These are phyloP conservation scores for Irpex rosettiformis DNA, from an alignment of 1,284 basidiomycete species.

Conservation along the genomic window DNA sequence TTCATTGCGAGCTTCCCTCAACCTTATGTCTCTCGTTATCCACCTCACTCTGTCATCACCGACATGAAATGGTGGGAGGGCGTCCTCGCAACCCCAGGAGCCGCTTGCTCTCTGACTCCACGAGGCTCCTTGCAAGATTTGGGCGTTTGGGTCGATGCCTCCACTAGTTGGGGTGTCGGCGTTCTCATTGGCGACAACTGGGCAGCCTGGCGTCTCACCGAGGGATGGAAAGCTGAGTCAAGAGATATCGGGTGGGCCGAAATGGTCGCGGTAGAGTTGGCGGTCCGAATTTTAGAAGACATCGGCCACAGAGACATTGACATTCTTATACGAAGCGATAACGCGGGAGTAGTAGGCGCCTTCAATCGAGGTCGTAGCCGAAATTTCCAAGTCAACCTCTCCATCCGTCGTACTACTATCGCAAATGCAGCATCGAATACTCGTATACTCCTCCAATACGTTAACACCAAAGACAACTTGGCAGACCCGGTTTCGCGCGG, in stretches of 20 bases:
- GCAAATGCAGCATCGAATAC: conserved; percentile 24
- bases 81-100: conserved; percentile 6
- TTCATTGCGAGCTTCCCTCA: conserved; percentile 2
- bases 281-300: too few species aligned
- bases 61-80: conserved; percentile 33
- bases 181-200: conserved; percentile 28
- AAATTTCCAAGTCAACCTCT: too few species aligned
- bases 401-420: conserved; percentile 6
- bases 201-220: conserved; percentile 28
- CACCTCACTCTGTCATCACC: conserved; percentile 20
- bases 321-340: too few species aligned
- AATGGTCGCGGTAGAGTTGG: conserved; percentile 35
- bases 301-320: too few species aligned
- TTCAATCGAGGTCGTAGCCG: too few species aligned
- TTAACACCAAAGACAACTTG: background rate
- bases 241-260: conserved; percentile 40
- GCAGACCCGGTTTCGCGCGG: conserved; percentile 1
- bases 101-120: conserved; percentile 14
- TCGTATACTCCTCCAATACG: conserved; percentile 10
- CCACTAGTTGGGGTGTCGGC: conserved; percentile 35
- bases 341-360: too few species aligned
- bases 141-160: conserved; percentile 32
- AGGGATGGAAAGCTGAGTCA: conserved; percentile 23
- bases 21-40: conserved; percentile 16
- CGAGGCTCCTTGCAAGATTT: conserved; percentile 19